phyloP scores from a whole-genome alignment of 2,329 filamentous ascomycete genomes.

The Ascomycota sp. region DNA sequence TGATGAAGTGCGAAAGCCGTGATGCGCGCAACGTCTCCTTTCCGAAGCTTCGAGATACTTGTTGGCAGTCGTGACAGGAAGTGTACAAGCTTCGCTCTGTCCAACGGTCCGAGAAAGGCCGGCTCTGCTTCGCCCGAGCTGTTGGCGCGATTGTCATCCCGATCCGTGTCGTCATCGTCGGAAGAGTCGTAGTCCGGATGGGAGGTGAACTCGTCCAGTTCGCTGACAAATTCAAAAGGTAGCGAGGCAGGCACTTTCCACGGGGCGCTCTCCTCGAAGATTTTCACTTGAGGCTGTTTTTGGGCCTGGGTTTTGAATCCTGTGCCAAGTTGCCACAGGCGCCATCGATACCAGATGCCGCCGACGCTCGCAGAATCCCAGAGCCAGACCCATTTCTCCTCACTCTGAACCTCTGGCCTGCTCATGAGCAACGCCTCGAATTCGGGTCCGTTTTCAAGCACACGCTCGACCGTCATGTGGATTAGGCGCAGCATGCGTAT shows the following conservation, averaged over 20 bases:
- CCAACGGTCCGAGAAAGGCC: slow-evolving; percentile 59
- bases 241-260: slow-evolving; percentile 64
- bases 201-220: slow-evolving; percentile 58
- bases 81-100: slow-evolving; percentile 68
- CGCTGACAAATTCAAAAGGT: slow-evolving; percentile 63
- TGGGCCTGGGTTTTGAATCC: slow-evolving; percentile 27
- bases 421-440: slow-evolving; percentile 90
- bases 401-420: slow-evolving; percentile 57
- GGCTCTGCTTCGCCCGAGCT: slow-evolving; percentile 26
- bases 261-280: slow-evolving; percentile 58
- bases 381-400: slow-evolving; percentile 86
- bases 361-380: slow-evolving; percentile 67
- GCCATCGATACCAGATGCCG: slow-evolving; percentile 84
- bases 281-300: slow-evolving; percentile 33
- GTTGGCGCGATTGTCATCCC: slow-evolving; percentile 31
- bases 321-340: slow-evolving; percentile 71
- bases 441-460: slow-evolving; percentile 63
- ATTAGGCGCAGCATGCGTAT: slow-evolving; percentile 65
- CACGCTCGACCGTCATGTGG: slow-evolving; percentile 65
- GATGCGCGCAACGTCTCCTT: slow-evolving; percentile 69
- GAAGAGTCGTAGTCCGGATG: slow-evolving; percentile 75
- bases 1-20: slow-evolving; percentile 81
- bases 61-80: slow-evolving; percentile 67
- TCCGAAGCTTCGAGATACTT: slow-evolving; percentile 50
- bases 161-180: slow-evolving; percentile 57